Base-by-base conservation (phyloP, 148 eudicot species). In the Beta vulgaris region DNA sequence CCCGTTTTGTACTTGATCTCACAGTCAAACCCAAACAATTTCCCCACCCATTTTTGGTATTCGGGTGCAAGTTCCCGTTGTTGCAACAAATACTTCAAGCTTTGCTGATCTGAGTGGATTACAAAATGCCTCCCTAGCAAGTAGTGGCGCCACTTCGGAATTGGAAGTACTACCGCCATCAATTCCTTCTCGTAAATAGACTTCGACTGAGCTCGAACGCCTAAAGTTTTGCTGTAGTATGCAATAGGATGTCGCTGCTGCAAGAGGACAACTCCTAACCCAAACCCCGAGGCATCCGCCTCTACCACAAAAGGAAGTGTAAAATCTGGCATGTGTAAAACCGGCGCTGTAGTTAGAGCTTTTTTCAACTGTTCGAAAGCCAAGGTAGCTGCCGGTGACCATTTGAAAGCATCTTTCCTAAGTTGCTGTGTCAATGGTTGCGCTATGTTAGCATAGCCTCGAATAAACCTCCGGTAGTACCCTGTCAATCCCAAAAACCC, bases 101-200 rank as follows among this genome's bases (percentile, higher is more conserved):
- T 74, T 6, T 18, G 18, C 16, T 74, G 77, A 49, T 74, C 44
- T 11, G 77, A 64, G 7, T 21, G 2, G 8, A 74, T 37, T 19
- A 32, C 9, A 15, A 74, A 74, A 8, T 46, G 12, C 4, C 32
- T 21, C 1, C 77, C 77, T 32, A 74, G n/a, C 14, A 74, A n/a
- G 12, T 74, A 65, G 2, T 54, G 60, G 11, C 59, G 44, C 77
- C 77, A 74, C 40, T 16, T 6, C 14, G 4, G 43, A 4, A 39
- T 9, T 39, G 43, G 6, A 4, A 39, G 4, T 9, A 39, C 43
- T 3, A 39, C 9, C 6, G 43, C 43, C 43, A 39, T 39, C 6
- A 39, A 9, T 9, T 39, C 43, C 9, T 39, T 39, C 43, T 39
- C 43, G 9, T 39, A 39, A 9, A 39, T 39, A 3, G 43, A 39